A percentile compares a stretch with the other conserved stretches of the same genome.
Conservation (phyloP, 2,329 filamentous ascomycete genomes). For the Aaosphaeria pasadenensis region DNA sequence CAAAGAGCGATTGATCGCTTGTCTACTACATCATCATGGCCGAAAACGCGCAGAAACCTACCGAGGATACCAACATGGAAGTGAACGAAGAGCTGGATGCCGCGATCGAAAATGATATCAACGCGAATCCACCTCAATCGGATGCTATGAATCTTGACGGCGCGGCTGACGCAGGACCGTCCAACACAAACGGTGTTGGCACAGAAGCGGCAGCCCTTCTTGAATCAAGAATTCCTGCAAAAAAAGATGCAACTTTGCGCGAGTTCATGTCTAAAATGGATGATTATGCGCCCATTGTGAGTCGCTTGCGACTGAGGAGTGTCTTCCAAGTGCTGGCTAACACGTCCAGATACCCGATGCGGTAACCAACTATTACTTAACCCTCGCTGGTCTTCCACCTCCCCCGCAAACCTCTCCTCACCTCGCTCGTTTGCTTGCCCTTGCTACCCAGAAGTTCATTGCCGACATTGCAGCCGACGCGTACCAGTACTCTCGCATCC, state of each 20-base stretch:
- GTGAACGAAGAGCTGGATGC: conserved; percentile 39
- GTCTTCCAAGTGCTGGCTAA: conserved; percentile 10
- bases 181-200: conserved; percentile 30
- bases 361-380: conserved; percentile 97
- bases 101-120: conserved; percentile 42
- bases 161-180: conserved; percentile 34
- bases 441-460: conserved; percentile 99
- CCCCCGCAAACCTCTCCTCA: conserved; percentile 87
- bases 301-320: conserved; percentile 29
- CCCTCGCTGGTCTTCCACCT: conserved; percentile 87
- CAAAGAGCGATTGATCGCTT: background rate
- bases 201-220: conserved; percentile 46
- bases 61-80: conserved; percentile 25
- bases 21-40: conserved; percentile 21
- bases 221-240: conserved; percentile 67
- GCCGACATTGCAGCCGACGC: conserved; percentile 96
- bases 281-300: conserved; percentile 93
- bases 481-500: conserved; percentile 95
- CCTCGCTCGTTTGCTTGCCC: conserved; percentile 86
- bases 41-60: conserved; percentile 23
- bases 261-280: conserved; percentile 97
- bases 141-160: conserved; percentile 43
- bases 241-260: conserved; percentile 88
- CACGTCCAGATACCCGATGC: conserved; percentile 81
- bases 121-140: conserved; percentile 27